These are phyloP conservation scores for Botryotinia convoluta DNA, from an alignment of 2,329 filamentous ascomycete species.

Conservation along the genomic window DNA sequence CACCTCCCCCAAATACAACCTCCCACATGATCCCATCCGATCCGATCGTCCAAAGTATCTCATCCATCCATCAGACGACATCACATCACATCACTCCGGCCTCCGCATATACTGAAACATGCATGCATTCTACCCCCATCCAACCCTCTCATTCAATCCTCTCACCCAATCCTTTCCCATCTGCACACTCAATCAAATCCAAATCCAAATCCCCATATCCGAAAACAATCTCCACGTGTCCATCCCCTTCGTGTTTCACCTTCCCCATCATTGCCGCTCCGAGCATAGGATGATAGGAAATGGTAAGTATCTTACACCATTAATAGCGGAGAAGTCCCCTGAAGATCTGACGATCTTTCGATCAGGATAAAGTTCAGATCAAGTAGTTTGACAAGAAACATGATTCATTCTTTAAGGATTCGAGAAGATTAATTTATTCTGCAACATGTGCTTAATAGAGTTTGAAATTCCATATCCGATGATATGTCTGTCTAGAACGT, in stretches of 20 bases:
- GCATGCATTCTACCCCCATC: neutral
- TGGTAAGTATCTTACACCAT: neutral
- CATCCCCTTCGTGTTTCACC: neutral
- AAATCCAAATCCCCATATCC: neutral
- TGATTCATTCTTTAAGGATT: neutral
- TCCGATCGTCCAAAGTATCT: neutral
- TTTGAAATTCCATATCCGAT: neutral
- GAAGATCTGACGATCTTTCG: neutral
- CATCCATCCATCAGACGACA: neutral
- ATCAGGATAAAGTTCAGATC: neutral
- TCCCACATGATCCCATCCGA: neutral
- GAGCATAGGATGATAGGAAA: neutral
- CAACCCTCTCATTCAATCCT: no score
- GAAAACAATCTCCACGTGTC: neutral
- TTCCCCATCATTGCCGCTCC: neutral
- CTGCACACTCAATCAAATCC: neutral
- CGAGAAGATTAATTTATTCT: neutral
- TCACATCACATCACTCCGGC: neutral
- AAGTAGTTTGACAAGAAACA: neutral
- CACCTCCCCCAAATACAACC: neutral
- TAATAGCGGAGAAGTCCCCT: neutral
- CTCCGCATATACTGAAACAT: neutral
- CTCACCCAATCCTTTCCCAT: neutral
- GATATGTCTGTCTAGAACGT: neutral
- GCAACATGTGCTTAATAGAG: neutral